A percentile compares a stretch with the other conserved stretches of the same genome.
phyloP scores from a whole-genome alignment of 2,329 filamentous ascomycete species.

The Pseudovirgaria hyperparasitica region DNA sequence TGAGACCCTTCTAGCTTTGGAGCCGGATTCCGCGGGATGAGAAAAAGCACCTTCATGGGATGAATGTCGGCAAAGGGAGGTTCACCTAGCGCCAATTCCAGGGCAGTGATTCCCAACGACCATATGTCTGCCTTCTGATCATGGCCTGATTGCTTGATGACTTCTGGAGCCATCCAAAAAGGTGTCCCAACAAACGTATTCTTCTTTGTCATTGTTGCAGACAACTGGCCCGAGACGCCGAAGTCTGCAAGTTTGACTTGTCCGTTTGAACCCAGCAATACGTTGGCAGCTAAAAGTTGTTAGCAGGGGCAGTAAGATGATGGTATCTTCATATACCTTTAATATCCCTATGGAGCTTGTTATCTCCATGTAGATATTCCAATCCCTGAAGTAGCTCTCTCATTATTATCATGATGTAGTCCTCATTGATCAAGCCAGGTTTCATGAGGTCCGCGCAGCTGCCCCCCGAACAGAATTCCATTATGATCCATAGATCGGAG shows the following conservation, averaged over 20 bases:
- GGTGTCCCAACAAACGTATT: constrained; percentile 97
- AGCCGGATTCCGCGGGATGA: constrained; percentile 89
- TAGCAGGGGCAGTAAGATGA: background rate
- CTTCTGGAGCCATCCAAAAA: constrained; percentile 99
- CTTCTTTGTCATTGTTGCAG: constrained; percentile 98
- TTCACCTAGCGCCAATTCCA: constrained; percentile 83
- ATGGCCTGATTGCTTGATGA: constrained; percentile 96
- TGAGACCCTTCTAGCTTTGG: constrained; percentile 52
- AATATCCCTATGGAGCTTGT: constrained; percentile 92
- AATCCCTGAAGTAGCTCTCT: constrained; percentile 79
- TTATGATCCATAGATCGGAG: constrained; percentile 96
- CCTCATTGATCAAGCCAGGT: constrained; percentile 78
- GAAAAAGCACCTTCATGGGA: constrained; percentile 94
- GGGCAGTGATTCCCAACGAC: constrained; percentile 88
- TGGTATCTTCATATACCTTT: constrained; percentile 54
- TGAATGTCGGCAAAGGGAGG: constrained; percentile 94
- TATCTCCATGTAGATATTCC: constrained; percentile 87
- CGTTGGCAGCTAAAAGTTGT: constrained; percentile 61
- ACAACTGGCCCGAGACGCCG: constrained; percentile 89
- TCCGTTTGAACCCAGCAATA: constrained; percentile 76
- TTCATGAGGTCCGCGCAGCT: constrained; percentile 96
- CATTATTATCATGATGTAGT: constrained; percentile 94
- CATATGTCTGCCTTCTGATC: constrained; percentile 97
- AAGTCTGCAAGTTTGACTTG: constrained; percentile 98
- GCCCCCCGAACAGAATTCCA: constrained; percentile 96